Evolutionary conservation across 495 filamentous ascomycete species (phyloP).

Genomic region (Penicillium chermesinum): DNA sequence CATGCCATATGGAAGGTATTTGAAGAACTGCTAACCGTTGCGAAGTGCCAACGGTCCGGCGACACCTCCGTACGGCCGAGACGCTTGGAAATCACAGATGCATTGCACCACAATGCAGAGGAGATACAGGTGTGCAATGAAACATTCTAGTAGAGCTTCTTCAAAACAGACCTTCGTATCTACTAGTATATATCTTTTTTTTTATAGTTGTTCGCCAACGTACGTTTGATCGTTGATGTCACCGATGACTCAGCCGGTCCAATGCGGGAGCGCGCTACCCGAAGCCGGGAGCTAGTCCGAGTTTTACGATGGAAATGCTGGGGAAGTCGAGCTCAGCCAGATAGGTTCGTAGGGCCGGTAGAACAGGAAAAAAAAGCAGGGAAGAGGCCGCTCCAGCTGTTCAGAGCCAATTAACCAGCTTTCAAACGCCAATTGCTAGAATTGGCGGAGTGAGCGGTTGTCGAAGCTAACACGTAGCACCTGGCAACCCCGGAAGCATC

Average conservation of each 20-base stretch:
- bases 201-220: too few relatives aligned
- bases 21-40: too few relatives aligned
- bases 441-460: conserved; percentile 6
- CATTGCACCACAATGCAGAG: background rate
- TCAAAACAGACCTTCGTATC: too few relatives aligned
- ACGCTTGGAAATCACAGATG: background rate
- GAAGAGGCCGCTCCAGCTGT: conserved; percentile 3
- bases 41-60: too few relatives aligned
- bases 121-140: too few relatives aligned
- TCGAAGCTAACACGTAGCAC: conserved; percentile 11
- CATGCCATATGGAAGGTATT: too few relatives aligned
- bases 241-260: conserved; percentile 23
- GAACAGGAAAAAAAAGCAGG: background rate
- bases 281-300: conserved; percentile 24
- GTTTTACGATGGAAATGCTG: conserved; percentile 17
- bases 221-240: conserved; percentile 16
- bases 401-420: background rate
- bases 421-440: conserved; percentile 15
- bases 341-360: background rate
- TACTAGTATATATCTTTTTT: too few relatives aligned
- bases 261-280: conserved; percentile 22
- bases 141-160: too few relatives aligned
- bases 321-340: conserved; percentile 11
- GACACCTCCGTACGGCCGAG: background rate
- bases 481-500: conserved; percentile 5